Percentiles rank a stretch among this genome's conserved stretches.
Evolutionary conservation across 1,284 basidiomycete genomes (phyloP).

Genomic region (Malassezia psittaci): DNA sequence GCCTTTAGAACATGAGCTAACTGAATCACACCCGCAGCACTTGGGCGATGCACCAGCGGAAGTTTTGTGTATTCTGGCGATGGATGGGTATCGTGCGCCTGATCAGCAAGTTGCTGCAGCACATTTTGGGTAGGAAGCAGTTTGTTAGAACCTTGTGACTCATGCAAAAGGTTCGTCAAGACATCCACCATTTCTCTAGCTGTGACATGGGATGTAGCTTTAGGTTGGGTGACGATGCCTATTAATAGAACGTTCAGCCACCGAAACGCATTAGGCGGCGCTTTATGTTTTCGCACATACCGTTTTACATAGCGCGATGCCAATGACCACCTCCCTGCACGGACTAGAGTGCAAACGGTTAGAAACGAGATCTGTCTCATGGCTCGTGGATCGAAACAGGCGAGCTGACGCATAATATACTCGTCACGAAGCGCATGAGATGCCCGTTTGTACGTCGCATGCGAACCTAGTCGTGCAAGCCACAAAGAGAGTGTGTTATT

Average conservation of each 20-base stretch:
- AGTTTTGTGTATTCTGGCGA: too few relatives aligned
- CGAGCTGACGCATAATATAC: neutral
- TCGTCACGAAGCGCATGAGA: neutral
- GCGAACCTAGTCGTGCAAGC: slow-evolving; percentile 5
- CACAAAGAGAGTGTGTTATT: neutral
- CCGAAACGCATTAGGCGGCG: neutral
- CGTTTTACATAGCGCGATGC: slow-evolving; percentile 4
- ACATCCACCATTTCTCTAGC: neutral
- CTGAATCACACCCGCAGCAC: too few relatives aligned
- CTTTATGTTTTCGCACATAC: neutral
- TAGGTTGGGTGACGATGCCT: neutral
- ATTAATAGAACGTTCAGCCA: slow-evolving; percentile 4
- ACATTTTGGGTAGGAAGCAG: too few relatives aligned
- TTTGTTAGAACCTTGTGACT: too few relatives aligned
- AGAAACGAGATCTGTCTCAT: neutral
- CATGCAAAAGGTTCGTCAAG: too few relatives aligned
- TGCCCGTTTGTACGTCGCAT: neutral
- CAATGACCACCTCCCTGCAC: slow-evolving; percentile 2
- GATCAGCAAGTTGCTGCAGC: too few relatives aligned
- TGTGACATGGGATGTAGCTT: neutral
- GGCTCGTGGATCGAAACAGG: neutral
- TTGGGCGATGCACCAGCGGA: too few relatives aligned
- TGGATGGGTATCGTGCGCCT: too few relatives aligned
- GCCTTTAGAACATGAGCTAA: too few relatives aligned
- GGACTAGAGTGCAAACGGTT: neutral